Evolutionary conservation across 2,329 filamentous ascomycete genomes (phyloP).

Genomic region (Conoideocrella luteorostrata): DNA sequence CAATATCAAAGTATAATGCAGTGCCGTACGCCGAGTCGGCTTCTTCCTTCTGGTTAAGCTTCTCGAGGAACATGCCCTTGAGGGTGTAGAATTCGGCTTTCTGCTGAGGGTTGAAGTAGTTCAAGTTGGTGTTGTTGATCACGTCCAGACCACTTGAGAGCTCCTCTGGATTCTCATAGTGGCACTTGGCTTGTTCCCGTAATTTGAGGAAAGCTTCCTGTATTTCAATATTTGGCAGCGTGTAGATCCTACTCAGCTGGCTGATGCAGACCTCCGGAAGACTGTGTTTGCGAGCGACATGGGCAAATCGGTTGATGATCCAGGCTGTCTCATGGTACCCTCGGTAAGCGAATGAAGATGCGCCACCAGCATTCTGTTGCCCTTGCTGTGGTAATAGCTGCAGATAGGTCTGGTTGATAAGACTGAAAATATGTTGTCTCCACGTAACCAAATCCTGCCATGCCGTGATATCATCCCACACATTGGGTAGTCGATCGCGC

Average conservation of each 20-base stretch:
- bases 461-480: slow-evolving; percentile 98
- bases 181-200: slow-evolving; percentile 96
- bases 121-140: slow-evolving; percentile 98
- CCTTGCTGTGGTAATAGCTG: slow-evolving; percentile 73
- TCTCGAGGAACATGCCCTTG: slow-evolving; percentile 98
- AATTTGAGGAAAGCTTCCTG: slow-evolving; percentile 98
- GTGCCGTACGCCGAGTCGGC: slow-evolving; percentile 92
- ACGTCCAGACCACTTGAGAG: slow-evolving; percentile 90
- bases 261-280: slow-evolving; percentile 96
- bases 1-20: slow-evolving; percentile 91
- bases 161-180: slow-evolving; percentile 93
- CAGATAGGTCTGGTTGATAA: slow-evolving; percentile 94
- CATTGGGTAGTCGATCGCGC: slow-evolving; percentile 91
- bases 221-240: slow-evolving; percentile 97
- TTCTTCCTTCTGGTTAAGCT: slow-evolving; percentile 82
- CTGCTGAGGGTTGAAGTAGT: slow-evolving; percentile 92
- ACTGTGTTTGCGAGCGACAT: slow-evolving; percentile 94
- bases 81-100: slow-evolving; percentile 99
- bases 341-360: slow-evolving; percentile 84
- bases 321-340: slow-evolving; percentile 98
- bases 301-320: slow-evolving; percentile 99
- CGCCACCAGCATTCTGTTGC: slow-evolving; percentile 70
- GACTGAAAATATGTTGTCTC: slow-evolving; percentile 96
- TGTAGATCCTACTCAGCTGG: slow-evolving; percentile 96
- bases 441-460: slow-evolving; percentile 99